Conservation (phyloP, 345 rosid genomes). For the Gynandropsis gynandra region DNA sequence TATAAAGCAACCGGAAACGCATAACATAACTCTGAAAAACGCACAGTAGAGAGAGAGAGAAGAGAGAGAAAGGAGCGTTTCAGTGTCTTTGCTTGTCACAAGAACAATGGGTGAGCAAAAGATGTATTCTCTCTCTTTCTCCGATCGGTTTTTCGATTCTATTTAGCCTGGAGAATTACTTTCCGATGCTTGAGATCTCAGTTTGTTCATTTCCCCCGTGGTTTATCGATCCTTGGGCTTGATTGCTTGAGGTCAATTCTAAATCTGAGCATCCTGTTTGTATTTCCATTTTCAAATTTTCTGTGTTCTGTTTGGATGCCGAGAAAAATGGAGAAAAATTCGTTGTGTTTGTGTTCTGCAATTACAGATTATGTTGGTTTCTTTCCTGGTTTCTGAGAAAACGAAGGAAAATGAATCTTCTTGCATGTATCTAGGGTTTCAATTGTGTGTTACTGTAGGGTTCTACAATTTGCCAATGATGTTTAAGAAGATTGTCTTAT, state of each 20-base stretch:
- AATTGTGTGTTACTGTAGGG: conserved; percentile 27
- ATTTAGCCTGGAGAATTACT: conserved; percentile 1
- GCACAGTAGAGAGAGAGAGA: conserved; percentile 11
- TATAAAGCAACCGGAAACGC: conserved; percentile 26
- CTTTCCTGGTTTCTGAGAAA: conserved; percentile 17
- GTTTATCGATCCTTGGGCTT: conserved; percentile 19
- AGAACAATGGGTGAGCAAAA: conserved; percentile 37
- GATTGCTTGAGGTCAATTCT: conserved; percentile 11
- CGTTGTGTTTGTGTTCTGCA: too few relatives aligned
- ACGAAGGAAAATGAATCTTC: conserved; percentile 16
- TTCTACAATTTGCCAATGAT: conserved; percentile 1
- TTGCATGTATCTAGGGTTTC: neutral
- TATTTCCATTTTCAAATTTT: neutral
- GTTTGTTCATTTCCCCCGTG: neutral
- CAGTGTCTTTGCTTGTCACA: conserved; percentile 31
- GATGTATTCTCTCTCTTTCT: neutral
- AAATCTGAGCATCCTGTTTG: conserved; percentile 3
- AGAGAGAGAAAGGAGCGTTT: conserved; percentile 14
- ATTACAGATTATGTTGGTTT: neutral
- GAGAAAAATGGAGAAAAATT: neutral
- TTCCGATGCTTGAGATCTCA: conserved; percentile 17
- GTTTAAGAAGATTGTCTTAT: too few relatives aligned
- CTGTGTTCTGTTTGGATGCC: neutral
- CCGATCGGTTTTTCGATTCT: conserved; percentile 16
- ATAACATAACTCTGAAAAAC: conserved; percentile 17